Conservation (phyloP, 2,329 filamentous ascomycete genomes). For the Kalaharituber pfeilii region DNA sequence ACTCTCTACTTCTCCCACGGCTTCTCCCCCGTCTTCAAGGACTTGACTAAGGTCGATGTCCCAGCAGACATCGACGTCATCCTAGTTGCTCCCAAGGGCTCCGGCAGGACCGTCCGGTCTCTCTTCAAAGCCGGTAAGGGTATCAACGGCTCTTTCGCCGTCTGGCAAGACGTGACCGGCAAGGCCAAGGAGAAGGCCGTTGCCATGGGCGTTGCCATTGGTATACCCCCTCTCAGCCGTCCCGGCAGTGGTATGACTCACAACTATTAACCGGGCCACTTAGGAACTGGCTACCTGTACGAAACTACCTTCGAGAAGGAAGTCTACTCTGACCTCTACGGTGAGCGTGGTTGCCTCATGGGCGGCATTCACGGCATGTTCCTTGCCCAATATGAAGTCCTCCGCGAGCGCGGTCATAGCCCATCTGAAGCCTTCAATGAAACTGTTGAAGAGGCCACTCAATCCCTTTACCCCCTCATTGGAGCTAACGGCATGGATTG, state of each 20-base stretch:
- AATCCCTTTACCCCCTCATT: slow-evolving; percentile 94
- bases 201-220: slow-evolving; percentile 90
- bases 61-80: slow-evolving; percentile 95
- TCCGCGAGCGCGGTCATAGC: slow-evolving; percentile 93
- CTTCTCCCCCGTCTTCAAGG: slow-evolving; percentile 99
- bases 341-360: slow-evolving; percentile 99
- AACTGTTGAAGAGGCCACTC: slow-evolving; percentile 98
- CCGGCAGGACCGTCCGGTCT: slow-evolving; percentile 91
- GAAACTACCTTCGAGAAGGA: slow-evolving; percentile 99
- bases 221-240: slow-evolving; percentile 30
- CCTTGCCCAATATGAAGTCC: slow-evolving; percentile 99
- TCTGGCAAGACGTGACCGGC: slow-evolving; percentile 96
- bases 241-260: neutral
- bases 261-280: neutral
- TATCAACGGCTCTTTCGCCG: slow-evolving; percentile 98
- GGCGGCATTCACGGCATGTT: slow-evolving; percentile 99
- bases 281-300: slow-evolving; percentile 81
- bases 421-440: slow-evolving; percentile 99
- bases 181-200: slow-evolving; percentile 97
- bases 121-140: slow-evolving; percentile 98
- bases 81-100: slow-evolving; percentile 97
- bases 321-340: slow-evolving; percentile 98
- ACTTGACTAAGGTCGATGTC: slow-evolving; percentile 96
- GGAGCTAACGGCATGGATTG: slow-evolving; percentile 98
- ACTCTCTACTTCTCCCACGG: slow-evolving; percentile 99